Conservation (phyloP, 805 yeast genomes). For the Candida quercuum region DNA sequence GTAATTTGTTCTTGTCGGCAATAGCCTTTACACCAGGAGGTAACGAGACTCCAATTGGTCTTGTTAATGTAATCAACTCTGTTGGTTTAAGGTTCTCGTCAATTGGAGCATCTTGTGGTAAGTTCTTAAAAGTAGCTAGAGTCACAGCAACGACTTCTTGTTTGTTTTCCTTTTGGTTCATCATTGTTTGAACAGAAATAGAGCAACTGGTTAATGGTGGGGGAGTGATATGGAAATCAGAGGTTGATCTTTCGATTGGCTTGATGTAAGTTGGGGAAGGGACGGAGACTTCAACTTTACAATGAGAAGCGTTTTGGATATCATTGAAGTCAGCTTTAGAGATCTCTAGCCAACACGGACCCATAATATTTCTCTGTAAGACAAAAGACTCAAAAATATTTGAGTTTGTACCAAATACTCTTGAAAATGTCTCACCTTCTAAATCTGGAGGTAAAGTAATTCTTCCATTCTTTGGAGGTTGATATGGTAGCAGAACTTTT, state of each 20-base stretch:
- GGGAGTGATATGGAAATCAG: slow-evolving; percentile 33
- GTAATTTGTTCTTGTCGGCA: slow-evolving; percentile 49
- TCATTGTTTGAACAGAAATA: slow-evolving; percentile 71
- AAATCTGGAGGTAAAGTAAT: slow-evolving; percentile 53
- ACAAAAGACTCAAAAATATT: slow-evolving; percentile 82
- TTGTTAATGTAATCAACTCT: slow-evolving; percentile 62
- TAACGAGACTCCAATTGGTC: slow-evolving; percentile 68
- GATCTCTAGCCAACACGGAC: slow-evolving; percentile 94
- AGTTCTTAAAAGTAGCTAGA: slow-evolving; percentile 59
- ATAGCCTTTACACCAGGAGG: slow-evolving; percentile 72
- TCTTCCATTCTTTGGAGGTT: slow-evolving; percentile 50
- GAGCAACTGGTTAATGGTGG: slow-evolving; percentile 75
- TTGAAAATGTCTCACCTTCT: slow-evolving; percentile 70
- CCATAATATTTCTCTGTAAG: slow-evolving; percentile 80
- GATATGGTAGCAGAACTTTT: slow-evolving; percentile 70
- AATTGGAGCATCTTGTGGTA: slow-evolving; percentile 73
- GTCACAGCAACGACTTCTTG: slow-evolving; percentile 89
- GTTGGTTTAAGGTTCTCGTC: slow-evolving; percentile 57
- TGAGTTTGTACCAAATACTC: slow-evolving; percentile 74
- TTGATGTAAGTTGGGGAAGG: slow-evolving; percentile 40
- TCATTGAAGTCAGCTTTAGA: slow-evolving; percentile 54
- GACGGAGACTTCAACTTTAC: slow-evolving; percentile 69
- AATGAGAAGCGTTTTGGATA: slow-evolving; percentile 66
- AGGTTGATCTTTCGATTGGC: slow-evolving; percentile 39
- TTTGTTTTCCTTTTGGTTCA: slow-evolving; percentile 66